Conservation (phyloP, 176 grass and related monocot genomes). For the Ensete ventricosum region DNA sequence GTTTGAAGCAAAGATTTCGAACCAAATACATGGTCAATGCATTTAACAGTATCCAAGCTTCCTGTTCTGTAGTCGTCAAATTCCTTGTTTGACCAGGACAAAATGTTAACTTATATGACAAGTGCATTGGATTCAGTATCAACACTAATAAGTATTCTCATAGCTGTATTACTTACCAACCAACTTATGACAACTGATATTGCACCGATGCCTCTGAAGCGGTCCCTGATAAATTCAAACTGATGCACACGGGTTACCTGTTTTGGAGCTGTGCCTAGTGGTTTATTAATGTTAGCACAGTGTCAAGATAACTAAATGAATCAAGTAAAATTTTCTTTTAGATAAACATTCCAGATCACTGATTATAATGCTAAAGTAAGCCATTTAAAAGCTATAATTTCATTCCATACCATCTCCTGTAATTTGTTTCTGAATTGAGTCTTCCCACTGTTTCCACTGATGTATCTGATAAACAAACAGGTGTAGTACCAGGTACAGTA, state of each 20-base stretch:
- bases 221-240: conserved; percentile 73
- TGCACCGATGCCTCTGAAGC: conserved; percentile 72
- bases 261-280: conserved; percentile 28
- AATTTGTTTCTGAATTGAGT: conserved; percentile 53
- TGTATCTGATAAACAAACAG: conserved; percentile 49
- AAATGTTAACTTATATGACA: neutral
- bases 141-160: neutral
- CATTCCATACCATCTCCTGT: conserved; percentile 37
- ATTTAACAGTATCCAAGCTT: neutral
- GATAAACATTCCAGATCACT: neutral
- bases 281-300: neutral
- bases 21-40: neutral
- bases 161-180: conserved; percentile 62
- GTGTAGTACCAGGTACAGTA: neutral
- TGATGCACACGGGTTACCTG: conserved; percentile 32
- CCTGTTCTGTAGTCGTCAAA: neutral
- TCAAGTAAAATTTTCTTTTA: neutral
- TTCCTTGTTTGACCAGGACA: neutral
- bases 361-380: neutral
- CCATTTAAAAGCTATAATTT: conserved; percentile 11
- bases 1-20: neutral
- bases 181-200: conserved; percentile 72
- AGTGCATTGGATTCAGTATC: neutral
- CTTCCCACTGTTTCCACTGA: conserved; percentile 83
- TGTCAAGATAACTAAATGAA: too few relatives aligned